A percentile compares a stretch with the other conserved stretches of the same genome.
These are phyloP conservation scores for Sclerotinia spermophila DNA, from an alignment of 2,329 filamentous ascomycete genomes.

Conservation along the genomic window DNA sequence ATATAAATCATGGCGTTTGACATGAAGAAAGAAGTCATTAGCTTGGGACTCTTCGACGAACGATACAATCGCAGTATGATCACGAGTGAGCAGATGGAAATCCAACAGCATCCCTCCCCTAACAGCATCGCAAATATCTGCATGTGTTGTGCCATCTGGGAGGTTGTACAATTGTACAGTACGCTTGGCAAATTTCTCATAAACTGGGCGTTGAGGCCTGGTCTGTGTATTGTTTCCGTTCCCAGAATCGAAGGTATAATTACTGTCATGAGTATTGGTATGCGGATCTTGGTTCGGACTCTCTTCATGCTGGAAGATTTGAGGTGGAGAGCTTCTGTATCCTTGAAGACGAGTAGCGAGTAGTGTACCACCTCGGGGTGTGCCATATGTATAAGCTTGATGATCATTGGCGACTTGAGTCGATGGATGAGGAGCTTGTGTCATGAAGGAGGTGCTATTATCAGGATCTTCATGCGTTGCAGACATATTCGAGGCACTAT, in stretches of 20 bases:
- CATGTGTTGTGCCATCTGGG: constrained; percentile 57
- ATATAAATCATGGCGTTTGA: constrained; percentile 63
- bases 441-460: constrained; percentile 23
- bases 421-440: constrained; percentile 22
- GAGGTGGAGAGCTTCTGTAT: constrained; percentile 24
- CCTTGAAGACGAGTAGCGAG: constrained; percentile 18
- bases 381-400: constrained; percentile 30
- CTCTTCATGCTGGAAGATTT: constrained; percentile 21
- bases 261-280: constrained; percentile 26
- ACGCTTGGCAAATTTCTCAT: constrained; percentile 42
- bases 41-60: constrained; percentile 64
- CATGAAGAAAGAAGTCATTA: constrained; percentile 61
- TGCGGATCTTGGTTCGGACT: constrained; percentile 19
- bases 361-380: constrained; percentile 24
- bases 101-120: constrained; percentile 70
- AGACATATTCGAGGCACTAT: constrained; percentile 20
- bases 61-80: constrained; percentile 62
- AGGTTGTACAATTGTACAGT: constrained; percentile 63
- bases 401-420: constrained; percentile 21
- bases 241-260: constrained; percentile 27
- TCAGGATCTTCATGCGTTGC: constrained; percentile 15
- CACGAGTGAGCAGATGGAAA: constrained; percentile 57
- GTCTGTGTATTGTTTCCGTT: constrained; percentile 27
- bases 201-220: constrained; percentile 26
- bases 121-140: constrained; percentile 61